Percentiles rank a stretch among this genome's conserved stretches.
Evolutionary conservation across 176 grass and related monocot genomes (phyloP).

Genomic region (Avena eriantha): DNA sequence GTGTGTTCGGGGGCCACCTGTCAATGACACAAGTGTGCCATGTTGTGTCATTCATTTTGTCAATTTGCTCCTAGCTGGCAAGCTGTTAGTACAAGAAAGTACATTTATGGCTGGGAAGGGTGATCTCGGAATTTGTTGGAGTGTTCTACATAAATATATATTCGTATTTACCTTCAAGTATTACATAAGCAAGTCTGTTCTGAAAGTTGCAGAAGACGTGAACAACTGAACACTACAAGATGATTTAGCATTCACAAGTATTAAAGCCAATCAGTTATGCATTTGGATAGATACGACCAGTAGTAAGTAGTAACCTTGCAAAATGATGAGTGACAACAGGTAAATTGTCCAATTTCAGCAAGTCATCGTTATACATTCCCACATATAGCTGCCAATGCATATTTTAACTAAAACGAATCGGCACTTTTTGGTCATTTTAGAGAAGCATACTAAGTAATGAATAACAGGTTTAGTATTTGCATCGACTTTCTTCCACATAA

Average conservation of each 20-base stretch:
- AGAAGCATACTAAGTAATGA: neutral
- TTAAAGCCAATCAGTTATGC: neutral
- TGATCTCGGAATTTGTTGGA: neutral
- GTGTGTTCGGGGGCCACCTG: neutral
- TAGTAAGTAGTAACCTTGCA: conserved; percentile 4
- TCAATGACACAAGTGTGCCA: neutral
- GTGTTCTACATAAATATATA: neutral
- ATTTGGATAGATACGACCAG: neutral
- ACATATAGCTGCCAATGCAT: neutral
- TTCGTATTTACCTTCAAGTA: neutral
- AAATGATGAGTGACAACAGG: neutral
- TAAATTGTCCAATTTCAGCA: conserved; percentile 1
- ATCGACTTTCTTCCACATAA: conserved; percentile 10
- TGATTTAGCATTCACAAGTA: neutral
- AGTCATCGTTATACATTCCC: conserved; percentile 13
- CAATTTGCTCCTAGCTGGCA: neutral
- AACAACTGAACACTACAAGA: conserved; percentile 1
- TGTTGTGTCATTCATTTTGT: neutral
- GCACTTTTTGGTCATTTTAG: neutral
- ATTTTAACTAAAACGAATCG: conserved; percentile 3
- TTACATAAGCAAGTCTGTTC: neutral
- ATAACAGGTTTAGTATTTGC: neutral
- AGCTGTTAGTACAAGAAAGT: neutral
- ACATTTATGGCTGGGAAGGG: neutral
- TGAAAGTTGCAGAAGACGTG: conserved; percentile 19